A percentile compares a stretch with the other conserved stretches of the same genome.
Evolutionary conservation across 2,329 filamentous ascomycete species (phyloP).

Genomic region (Curvularia sp.): DNA sequence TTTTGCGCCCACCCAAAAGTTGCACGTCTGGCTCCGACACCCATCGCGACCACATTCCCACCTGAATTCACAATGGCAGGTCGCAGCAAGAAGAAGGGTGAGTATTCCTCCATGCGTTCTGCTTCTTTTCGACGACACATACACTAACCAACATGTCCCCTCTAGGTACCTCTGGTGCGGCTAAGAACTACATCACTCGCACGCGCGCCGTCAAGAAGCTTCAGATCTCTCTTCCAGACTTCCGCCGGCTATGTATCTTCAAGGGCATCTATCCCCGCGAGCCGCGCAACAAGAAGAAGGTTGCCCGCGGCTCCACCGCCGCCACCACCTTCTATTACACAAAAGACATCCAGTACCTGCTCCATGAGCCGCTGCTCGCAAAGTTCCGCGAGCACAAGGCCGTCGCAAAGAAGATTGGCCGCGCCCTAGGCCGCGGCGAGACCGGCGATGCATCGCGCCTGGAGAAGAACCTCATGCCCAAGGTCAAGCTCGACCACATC

Average conservation of each 20-base stretch:
- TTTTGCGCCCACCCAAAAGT: constrained; percentile 36
- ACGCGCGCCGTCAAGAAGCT: constrained; percentile 98
- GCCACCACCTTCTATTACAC: constrained; percentile 92
- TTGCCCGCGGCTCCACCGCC: constrained; percentile 84
- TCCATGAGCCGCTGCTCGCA: constrained; percentile 90
- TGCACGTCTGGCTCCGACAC: constrained; percentile 13
- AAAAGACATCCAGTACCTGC: constrained; percentile 97
- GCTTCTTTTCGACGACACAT: background rate
- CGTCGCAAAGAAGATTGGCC: constrained; percentile 96
- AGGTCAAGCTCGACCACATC: constrained; percentile 92
- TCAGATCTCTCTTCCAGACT: constrained; percentile 95
- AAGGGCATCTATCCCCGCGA: constrained; percentile 99
- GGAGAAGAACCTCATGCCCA: constrained; percentile 89
- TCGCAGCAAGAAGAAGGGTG: constrained; percentile 69
- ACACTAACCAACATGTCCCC: constrained; percentile 36
- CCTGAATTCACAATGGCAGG: constrained; percentile 41
- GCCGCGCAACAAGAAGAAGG: constrained; percentile 96
- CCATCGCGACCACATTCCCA: constrained; percentile 3
- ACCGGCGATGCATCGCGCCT: constrained; percentile 85
- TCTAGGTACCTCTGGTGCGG: constrained; percentile 82
- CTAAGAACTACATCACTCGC: constrained; percentile 98
- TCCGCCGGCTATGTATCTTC: constrained; percentile 98
- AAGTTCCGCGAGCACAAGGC: constrained; percentile 98
- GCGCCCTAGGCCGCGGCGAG: constrained; percentile 89
- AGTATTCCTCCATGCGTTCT: constrained; percentile 11